Conservation (phyloP, 345 rosid species). For the Rhodamnia argentea region DNA sequence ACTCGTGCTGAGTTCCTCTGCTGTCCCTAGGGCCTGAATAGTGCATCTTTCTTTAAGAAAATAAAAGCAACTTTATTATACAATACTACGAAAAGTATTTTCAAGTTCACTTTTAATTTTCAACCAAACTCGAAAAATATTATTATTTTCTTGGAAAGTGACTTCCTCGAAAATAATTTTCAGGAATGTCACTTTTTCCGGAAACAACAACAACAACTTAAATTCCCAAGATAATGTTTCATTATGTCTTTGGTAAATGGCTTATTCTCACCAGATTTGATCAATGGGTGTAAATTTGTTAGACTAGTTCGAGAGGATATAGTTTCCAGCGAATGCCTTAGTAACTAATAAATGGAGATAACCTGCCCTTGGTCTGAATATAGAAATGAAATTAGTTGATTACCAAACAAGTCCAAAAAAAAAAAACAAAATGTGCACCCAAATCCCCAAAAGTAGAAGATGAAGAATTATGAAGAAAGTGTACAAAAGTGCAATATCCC, state of each 20-base stretch:
- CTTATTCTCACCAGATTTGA: not conserved
- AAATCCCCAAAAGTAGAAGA: not conserved
- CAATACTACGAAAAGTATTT: too few relatives aligned
- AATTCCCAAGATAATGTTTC: not conserved
- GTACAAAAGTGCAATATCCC: too few relatives aligned
- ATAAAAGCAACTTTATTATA: too few relatives aligned
- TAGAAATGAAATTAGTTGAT: not conserved
- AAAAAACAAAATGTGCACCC: not conserved
- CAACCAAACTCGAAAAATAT: too few relatives aligned
- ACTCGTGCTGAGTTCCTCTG: too few relatives aligned
- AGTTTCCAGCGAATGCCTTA: not conserved
- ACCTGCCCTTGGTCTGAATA: not conserved
- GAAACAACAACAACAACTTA: too few relatives aligned
- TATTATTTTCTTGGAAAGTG: too few relatives aligned
- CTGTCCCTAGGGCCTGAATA: too few relatives aligned
- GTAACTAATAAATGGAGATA: not conserved
- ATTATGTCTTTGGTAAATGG: not conserved
- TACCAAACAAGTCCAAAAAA: not conserved
- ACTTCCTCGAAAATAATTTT: too few relatives aligned
- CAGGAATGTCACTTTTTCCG: too few relatives aligned
- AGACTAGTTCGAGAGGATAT: not conserved
- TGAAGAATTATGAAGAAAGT: not conserved
- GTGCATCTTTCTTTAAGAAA: not conserved
- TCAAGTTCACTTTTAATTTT: too few relatives aligned
- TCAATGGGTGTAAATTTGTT: not conserved